A percentile compares a stretch with the other conserved stretches of the same genome.
phyloP scores from a whole-genome alignment of 2,329 filamentous ascomycete genomes.

The Pyrenochaeta sp. region DNA sequence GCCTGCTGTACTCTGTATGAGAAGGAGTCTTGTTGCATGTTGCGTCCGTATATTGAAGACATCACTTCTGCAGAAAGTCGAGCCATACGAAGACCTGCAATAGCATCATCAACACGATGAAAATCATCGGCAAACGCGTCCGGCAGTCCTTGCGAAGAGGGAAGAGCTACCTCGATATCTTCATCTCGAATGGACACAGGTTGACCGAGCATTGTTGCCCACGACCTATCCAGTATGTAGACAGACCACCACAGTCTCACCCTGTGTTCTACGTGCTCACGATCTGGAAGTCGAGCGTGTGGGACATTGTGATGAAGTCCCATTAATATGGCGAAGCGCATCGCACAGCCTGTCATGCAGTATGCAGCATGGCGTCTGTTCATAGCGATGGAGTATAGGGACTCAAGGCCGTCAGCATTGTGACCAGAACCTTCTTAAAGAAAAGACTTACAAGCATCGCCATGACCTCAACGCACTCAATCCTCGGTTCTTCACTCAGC shows the following conservation, averaged over 20 bases:
- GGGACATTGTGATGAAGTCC: constrained; percentile 53
- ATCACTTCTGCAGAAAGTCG: too few species aligned
- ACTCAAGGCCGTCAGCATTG: constrained; percentile 34
- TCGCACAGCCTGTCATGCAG: constrained; percentile 53
- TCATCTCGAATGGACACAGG: constrained; percentile 42
- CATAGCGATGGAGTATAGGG: constrained; percentile 54
- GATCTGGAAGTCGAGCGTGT: constrained; percentile 52
- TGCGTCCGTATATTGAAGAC: too few species aligned
- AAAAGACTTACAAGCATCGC: constrained; percentile 53
- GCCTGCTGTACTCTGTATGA: constrained; percentile 48
- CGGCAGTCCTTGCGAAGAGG: constrained; percentile 27
- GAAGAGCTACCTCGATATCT: constrained; percentile 52
- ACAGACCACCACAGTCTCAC: constrained; percentile 46
- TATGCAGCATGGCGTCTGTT: constrained; percentile 57
- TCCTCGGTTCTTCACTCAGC: constrained; percentile 52
- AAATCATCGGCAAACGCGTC: constrained; percentile 44
- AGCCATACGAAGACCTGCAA: too few species aligned
- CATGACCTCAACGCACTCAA: constrained; percentile 55
- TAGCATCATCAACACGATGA: too few species aligned
- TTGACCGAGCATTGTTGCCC: constrained; percentile 44
- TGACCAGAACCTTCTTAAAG: not conserved
- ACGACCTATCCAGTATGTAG: constrained; percentile 44
- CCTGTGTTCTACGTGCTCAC: constrained; percentile 38
- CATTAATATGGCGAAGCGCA: constrained; percentile 55
- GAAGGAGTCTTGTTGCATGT: constrained; percentile 21